phyloP scores from a whole-genome alignment of 75 land plant genomes.

The Chamaecyparis obtusa region DNA sequence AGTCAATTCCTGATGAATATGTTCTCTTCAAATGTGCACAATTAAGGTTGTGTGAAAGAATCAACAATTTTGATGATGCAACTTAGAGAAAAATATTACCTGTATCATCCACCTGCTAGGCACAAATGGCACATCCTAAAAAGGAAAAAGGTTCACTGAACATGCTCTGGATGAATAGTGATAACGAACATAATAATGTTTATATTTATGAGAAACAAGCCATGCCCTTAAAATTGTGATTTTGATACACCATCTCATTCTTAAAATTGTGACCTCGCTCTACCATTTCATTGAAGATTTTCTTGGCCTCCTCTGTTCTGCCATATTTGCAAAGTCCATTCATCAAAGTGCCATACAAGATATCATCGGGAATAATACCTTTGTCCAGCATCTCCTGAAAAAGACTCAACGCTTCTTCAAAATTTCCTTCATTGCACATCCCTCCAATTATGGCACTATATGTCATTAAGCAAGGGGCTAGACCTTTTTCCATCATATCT shows the following conservation, averaged over 20 bases:
- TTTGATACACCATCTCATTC: neutral
- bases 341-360: conserved; percentile 50
- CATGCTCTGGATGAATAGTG: neutral
- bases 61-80: neutral
- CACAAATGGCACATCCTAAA: neutral
- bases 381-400: conserved; percentile 43
- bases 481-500: conserved; percentile 46
- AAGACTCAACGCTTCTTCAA: conserved; percentile 47
- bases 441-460: conserved; percentile 59
- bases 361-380: conserved; percentile 46
- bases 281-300: conserved; percentile 70
- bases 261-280: conserved; percentile 13
- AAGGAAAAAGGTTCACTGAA: conserved; percentile 2
- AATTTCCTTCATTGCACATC: conserved; percentile 39
- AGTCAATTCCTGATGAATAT: neutral
- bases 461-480: conserved; percentile 47
- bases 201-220: neutral
- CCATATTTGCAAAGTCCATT: conserved; percentile 50
- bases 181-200: neutral
- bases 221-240: neutral
- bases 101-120: neutral
- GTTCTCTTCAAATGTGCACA: neutral
- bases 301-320: conserved; percentile 37
- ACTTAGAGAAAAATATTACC: neutral
- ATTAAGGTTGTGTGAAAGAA: neutral